Percentiles rank a stretch among this genome's conserved stretches.
phyloP scores from a whole-genome alignment of 176 grass and related monocot species.

The Aechmea fasciata region DNA sequence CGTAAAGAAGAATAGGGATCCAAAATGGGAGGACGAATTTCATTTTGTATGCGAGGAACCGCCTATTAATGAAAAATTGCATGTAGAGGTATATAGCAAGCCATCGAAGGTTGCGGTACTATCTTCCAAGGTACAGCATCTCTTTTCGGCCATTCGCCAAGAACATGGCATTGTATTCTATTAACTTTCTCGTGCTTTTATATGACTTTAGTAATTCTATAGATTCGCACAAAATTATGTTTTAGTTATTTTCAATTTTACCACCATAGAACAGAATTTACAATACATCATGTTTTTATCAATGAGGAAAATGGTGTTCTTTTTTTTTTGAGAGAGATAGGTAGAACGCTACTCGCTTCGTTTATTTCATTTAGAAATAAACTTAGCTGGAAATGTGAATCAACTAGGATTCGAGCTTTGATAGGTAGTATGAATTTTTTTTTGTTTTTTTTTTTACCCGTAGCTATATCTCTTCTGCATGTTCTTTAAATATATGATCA shows the following conservation, averaged over 20 bases:
- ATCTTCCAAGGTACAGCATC: conserved; percentile 68
- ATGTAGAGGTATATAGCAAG: conserved; percentile 77
- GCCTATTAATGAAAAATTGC: conserved; percentile 71
- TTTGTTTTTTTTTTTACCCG: too few relatives aligned
- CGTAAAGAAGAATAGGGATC: conserved; percentile 92
- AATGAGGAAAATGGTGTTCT: not conserved
- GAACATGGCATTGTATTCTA: not conserved
- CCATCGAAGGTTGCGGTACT: conserved; percentile 55
- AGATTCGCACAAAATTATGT: too few relatives aligned
- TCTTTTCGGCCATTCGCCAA: not conserved
- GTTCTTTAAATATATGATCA: too few relatives aligned
- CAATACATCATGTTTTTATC: not conserved
- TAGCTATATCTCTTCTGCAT: too few relatives aligned
- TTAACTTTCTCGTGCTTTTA: not conserved
- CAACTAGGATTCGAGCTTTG: too few relatives aligned
- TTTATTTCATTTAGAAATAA: too few relatives aligned
- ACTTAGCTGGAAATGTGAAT: too few relatives aligned
- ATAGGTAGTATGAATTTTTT: too few relatives aligned
- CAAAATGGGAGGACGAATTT: conserved; percentile 75
- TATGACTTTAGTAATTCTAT: not conserved
- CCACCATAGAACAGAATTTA: too few relatives aligned
- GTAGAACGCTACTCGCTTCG: too few relatives aligned
- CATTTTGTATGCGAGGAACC: conserved; percentile 81
- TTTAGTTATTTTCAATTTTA: too few relatives aligned
- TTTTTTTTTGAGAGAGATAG: too few relatives aligned